Base-by-base conservation (phyloP, 2,329 filamentous ascomycete species). In the Diaporthe nobilis region DNA sequence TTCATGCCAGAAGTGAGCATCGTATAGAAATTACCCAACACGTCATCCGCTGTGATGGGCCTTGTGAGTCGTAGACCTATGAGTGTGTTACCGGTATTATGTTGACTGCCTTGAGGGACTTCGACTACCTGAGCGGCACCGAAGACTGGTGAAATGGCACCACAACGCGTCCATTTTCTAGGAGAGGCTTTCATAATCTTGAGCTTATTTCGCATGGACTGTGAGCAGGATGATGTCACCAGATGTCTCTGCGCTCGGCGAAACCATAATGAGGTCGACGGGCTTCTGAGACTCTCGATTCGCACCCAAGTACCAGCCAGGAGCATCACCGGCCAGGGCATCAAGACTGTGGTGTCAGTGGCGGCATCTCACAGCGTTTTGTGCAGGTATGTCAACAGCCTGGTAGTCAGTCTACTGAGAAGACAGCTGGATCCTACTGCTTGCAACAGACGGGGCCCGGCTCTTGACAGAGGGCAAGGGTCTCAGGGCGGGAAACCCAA, bases 171-270 rank as follows among this genome's bases (percentile, higher is more conserved):
- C 22, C 34, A 31, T 13, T 51, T 28, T 37, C 20, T 8, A 17
- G 47, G 20, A 49, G 44, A 53, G 28, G 47, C 34, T 53, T 34
- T 28, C 47, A n/a, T 25, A 13, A 39, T 53, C n/a, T 53, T 25
- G 47, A 68, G 65, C 37, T 70, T 53, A 28, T 42, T 25, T 13
- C 8, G 15, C 4, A 17, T 55, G 34, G 51, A 4, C 49, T 15
- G 4, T 55, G 9, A 55, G 65, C 34, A 55, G 37, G 65, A 42
- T 53, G 49, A 53, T 67, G 63, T 67, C 63, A 67, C 63, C 61
- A 15, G 47, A 20, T 17, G 47, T 39, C 15, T 13, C 25, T 42
- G 47, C 5, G 8, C 49, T 55, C 65, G n/a, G 49, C 65, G 20
- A 9, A 42, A 25, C 17, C 22, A 34, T 28, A 61, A 17, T 37